phyloP scores from a whole-genome alignment of 768 basidiomycete genomes.

The Strobilomyces dryophilus region DNA sequence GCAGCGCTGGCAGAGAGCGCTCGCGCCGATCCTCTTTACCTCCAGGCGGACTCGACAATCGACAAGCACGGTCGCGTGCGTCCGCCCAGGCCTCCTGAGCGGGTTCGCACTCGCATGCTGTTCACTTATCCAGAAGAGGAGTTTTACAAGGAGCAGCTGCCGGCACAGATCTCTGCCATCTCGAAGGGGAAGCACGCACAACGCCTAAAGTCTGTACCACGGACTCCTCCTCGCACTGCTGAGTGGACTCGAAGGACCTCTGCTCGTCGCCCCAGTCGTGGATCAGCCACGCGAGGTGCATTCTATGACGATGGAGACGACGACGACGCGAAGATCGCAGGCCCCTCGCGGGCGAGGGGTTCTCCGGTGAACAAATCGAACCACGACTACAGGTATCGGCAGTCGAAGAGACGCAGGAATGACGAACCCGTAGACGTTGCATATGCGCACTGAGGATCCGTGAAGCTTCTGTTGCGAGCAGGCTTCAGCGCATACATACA shows the following conservation, averaged over 20 bases:
- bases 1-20: too few relatives aligned
- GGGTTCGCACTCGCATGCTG: constrained; percentile 8
- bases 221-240: not conserved
- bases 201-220: not conserved
- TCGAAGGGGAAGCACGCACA: not conserved
- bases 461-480: not conserved
- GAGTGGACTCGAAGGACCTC: not conserved
- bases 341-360: constrained; percentile 6
- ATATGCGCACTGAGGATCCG: not conserved
- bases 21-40: not conserved
- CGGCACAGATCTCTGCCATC: not conserved
- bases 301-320: not conserved
- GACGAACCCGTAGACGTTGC: not conserved
- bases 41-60: not conserved
- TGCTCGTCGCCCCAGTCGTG: not conserved
- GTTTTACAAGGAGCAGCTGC: not conserved
- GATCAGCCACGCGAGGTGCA: not conserved
- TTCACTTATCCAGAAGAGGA: constrained; percentile 1
- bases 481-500: not conserved
- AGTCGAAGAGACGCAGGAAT: not conserved
- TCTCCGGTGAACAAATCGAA: not conserved
- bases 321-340: not conserved
- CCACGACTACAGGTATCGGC: not conserved
- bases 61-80: not conserved
- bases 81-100: constrained; percentile 4